phyloP scores from a whole-genome alignment of 2,329 filamentous ascomycete species.

The Hirsutella thompsonii region DNA sequence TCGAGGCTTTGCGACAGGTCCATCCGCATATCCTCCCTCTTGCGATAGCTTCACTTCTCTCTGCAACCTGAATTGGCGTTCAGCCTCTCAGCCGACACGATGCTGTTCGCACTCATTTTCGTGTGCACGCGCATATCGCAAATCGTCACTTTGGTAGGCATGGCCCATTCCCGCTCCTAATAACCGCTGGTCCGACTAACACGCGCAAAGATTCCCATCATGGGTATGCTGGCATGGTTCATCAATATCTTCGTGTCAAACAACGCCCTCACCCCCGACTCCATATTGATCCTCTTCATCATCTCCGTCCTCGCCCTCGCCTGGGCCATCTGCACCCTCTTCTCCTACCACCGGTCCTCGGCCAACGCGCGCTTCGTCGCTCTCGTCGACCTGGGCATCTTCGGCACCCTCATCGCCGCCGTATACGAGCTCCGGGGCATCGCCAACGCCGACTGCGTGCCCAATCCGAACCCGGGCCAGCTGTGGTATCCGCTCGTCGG shows the following conservation, averaged over 20 bases:
- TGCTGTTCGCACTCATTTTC: constrained; percentile 53
- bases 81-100: constrained; percentile 17
- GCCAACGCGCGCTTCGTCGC: constrained; percentile 48
- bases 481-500: constrained; percentile 48
- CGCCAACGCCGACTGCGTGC: constrained; percentile 51
- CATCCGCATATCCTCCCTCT: no score
- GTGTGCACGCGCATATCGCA: constrained; percentile 48
- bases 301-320: constrained; percentile 48
- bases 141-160: constrained; percentile 48
- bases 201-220: constrained; percentile 40
- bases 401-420: constrained; percentile 50
- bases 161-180: background rate
- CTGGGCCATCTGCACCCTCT: constrained; percentile 53
- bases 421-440: constrained; percentile 49
- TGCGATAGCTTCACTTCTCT: background rate
- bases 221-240: constrained; percentile 57
- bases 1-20: no score
- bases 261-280: constrained; percentile 47
- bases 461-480: constrained; percentile 34
- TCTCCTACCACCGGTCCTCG: constrained; percentile 51
- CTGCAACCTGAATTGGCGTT: background rate
- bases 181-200: background rate
- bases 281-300: constrained; percentile 56
- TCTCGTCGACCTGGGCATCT: constrained; percentile 46
- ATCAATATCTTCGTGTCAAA: constrained; percentile 43